phyloP scores from a whole-genome alignment of 1,284 basidiomycete species.

The Rhodotorula sp. region DNA sequence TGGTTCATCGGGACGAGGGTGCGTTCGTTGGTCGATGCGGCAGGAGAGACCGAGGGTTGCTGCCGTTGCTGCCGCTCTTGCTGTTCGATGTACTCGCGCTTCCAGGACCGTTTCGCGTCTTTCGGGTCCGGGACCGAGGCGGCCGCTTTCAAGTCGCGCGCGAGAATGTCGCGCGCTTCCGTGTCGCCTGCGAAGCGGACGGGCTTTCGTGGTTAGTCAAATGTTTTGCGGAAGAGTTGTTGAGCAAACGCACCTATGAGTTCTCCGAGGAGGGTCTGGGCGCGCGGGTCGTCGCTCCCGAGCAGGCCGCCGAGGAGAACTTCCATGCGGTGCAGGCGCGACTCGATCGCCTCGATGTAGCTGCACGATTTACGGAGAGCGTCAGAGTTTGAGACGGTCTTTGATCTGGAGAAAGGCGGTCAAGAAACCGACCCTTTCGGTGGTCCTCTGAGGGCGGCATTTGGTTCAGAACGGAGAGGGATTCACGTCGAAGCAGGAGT shows the following conservation, averaged over 20 bases:
- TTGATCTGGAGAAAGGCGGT: neutral
- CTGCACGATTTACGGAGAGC: conserved; percentile 72
- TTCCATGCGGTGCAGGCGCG: conserved; percentile 79
- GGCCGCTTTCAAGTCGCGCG: conserved; percentile 42
- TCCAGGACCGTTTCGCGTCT: conserved; percentile 42
- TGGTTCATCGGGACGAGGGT: neutral
- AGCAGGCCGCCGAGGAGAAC: conserved; percentile 70
- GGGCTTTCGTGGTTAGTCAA: neutral
- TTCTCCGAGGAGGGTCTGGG: conserved; percentile 61
- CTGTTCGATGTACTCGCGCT: conserved; percentile 21
- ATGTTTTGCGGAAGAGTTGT: neutral
- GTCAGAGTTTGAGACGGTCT: too few species aligned
- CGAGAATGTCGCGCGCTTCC: conserved; percentile 45
- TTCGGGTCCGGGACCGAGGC: conserved; percentile 17
- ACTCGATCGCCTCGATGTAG: conserved; percentile 86
- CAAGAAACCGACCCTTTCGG: conserved; percentile 36
- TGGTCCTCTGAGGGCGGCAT: conserved; percentile 25
- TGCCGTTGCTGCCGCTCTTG: conserved; percentile 10
- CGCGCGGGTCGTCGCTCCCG: conserved; percentile 63
- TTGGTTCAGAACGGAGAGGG: too few species aligned
- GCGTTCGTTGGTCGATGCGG: too few species aligned
- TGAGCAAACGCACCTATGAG: conserved; percentile 48
- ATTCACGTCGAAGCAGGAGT: too few species aligned
- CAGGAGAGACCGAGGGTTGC: neutral
- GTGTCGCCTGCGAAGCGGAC: conserved; percentile 32